These are phyloP conservation scores for Mycena crocata DNA, from an alignment of 768 basidiomycete genomes.

Conservation along the genomic window DNA sequence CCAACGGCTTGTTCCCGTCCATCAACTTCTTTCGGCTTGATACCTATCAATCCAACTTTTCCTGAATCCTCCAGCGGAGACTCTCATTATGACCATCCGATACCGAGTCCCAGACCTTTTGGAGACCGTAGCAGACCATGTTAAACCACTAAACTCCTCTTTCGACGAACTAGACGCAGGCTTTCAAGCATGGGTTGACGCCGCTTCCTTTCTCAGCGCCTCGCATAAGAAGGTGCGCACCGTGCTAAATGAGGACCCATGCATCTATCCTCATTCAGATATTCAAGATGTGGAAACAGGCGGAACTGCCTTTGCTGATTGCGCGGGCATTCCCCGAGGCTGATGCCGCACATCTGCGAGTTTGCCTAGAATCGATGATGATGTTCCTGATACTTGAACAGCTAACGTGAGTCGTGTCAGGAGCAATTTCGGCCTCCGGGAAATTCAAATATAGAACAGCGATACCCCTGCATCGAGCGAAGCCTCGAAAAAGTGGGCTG, in stretches of 20 bases:
- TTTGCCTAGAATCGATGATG: conserved; percentile 35
- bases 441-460: neutral
- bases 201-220: conserved; percentile 29
- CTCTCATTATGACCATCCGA: conserved; percentile 10
- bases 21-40: conserved; percentile 4
- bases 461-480: conserved; percentile 30
- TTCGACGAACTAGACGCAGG: conserved; percentile 30
- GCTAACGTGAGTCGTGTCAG: conserved; percentile 29
- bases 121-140: conserved; percentile 25
- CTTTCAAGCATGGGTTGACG: conserved; percentile 35
- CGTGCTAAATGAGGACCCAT: neutral
- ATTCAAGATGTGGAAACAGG: conserved; percentile 36
- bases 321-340: conserved; percentile 35
- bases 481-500: conserved; percentile 29
- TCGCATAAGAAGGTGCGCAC: conserved; percentile 31
- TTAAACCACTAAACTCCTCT: conserved; percentile 29
- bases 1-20: neutral
- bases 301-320: conserved; percentile 37
- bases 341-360: conserved; percentile 29
- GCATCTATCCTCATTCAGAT: neutral
- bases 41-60: neutral
- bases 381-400: conserved; percentile 38
- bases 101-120: conserved; percentile 29
- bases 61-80: neutral
- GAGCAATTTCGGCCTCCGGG: neutral